These are phyloP conservation scores for Penicillium sp. DNA, from an alignment of 2,329 filamentous ascomycete species.

Conservation along the genomic window DNA sequence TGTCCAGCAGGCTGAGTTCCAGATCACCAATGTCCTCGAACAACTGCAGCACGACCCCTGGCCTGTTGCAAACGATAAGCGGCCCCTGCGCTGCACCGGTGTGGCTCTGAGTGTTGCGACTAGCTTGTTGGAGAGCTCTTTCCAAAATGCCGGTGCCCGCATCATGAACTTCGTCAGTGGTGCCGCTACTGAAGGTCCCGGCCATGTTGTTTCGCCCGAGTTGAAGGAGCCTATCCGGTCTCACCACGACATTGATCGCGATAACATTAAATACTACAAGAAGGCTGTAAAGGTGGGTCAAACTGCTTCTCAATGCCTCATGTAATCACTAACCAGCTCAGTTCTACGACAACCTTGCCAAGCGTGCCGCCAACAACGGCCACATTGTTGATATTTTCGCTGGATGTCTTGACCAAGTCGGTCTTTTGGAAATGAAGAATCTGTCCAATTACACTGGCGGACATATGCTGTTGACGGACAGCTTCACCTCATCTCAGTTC, in stretches of 20 bases:
- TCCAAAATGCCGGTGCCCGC: slow-evolving; percentile 90
- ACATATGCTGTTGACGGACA: slow-evolving; percentile 97
- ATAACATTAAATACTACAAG: slow-evolving; percentile 99
- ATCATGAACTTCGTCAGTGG: slow-evolving; percentile 98
- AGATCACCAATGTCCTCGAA: slow-evolving; percentile 93
- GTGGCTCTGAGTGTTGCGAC: slow-evolving; percentile 95
- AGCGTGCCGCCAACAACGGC: slow-evolving; percentile 91
- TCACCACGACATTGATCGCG: slow-evolving; percentile 96
- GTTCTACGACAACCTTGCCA: slow-evolving; percentile 94
- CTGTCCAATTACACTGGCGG: slow-evolving; percentile 94
- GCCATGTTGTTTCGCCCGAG: slow-evolving; percentile 94
- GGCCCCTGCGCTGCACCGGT: slow-evolving; percentile 87
- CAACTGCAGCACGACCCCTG: slow-evolving; percentile 95
- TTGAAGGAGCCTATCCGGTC: slow-evolving; percentile 94
- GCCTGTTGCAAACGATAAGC: slow-evolving; percentile 92
- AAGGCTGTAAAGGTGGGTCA: slow-evolving; percentile 83
- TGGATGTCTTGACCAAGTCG: slow-evolving; percentile 95
- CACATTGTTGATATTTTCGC: slow-evolving; percentile 98
- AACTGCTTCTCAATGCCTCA: slow-evolving; percentile 6
- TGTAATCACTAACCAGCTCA: slow-evolving; percentile 39
- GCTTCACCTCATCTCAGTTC: slow-evolving; percentile 98
- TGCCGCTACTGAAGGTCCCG: slow-evolving; percentile 91
- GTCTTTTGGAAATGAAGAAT: slow-evolving; percentile 96
- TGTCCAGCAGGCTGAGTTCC: slow-evolving; percentile 93
- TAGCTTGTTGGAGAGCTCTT: slow-evolving; percentile 87